A percentile compares a stretch with the other conserved stretches of the same genome.
These are phyloP conservation scores for Acer campestre DNA, from an alignment of 345 rosid species.

Conservation along the genomic window DNA sequence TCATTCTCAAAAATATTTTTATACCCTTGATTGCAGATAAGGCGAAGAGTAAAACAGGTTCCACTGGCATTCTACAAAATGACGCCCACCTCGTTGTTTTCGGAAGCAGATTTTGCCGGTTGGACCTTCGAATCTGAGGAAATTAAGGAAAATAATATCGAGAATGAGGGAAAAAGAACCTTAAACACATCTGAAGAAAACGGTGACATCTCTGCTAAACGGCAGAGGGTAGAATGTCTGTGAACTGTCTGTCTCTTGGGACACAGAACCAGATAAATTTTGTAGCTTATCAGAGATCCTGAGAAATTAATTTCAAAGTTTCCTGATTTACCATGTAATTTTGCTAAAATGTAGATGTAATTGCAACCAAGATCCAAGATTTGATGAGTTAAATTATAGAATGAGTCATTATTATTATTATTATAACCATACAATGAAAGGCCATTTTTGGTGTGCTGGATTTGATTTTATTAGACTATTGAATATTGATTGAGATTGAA, in stretches of 20 bases:
- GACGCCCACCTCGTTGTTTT: conserved; percentile 65
- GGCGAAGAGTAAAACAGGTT: conserved; percentile 88
- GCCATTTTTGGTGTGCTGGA: background rate
- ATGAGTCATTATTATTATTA: background rate
- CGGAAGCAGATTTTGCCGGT: conserved; percentile 73
- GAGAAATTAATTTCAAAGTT: background rate
- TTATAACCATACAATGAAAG: background rate
- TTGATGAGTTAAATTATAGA: no score
- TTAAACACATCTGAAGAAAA: conserved; percentile 15
- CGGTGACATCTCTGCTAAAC: conserved; percentile 27
- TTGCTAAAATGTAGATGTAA: background rate
- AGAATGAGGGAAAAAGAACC: background rate
- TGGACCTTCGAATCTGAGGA: conserved; percentile 64
- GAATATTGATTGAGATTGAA: no score
- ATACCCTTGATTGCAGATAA: conserved; percentile 42
- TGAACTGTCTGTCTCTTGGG: background rate
- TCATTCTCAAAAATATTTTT: background rate
- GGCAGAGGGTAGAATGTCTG: conserved; percentile 40
- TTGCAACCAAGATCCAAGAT: no score
- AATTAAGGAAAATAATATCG: background rate
- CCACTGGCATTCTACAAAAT: conserved; percentile 78
- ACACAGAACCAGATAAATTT: background rate
- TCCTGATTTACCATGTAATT: background rate
- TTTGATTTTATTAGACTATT: background rate
- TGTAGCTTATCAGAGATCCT: background rate